phyloP scores from a whole-genome alignment of 2,329 filamentous ascomycete species.

The Microascus cirrosus region DNA sequence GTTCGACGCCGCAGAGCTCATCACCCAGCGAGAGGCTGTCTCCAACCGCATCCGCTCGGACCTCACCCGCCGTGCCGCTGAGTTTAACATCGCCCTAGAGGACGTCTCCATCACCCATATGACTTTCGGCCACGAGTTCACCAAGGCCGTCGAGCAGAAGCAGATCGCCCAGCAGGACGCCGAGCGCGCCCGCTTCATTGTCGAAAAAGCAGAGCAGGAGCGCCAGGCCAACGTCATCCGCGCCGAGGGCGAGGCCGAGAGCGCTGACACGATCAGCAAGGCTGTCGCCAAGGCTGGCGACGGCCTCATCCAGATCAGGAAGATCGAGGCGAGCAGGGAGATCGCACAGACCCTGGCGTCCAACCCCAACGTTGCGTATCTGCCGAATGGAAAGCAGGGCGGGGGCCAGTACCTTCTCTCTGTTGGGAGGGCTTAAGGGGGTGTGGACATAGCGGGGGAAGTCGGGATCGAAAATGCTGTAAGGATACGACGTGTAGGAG shows the following conservation, averaged over 20 bases:
- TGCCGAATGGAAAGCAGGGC: slow-evolving; percentile 63
- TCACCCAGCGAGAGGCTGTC: slow-evolving; percentile 96
- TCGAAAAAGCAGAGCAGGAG: slow-evolving; percentile 98
- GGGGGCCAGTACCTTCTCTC: slow-evolving; percentile 43
- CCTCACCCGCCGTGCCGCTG: slow-evolving; percentile 79
- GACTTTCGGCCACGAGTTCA: slow-evolving; percentile 99
- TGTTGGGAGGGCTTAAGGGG: slow-evolving; percentile 29
- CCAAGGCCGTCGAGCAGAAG: slow-evolving; percentile 97
- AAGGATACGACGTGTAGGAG: slow-evolving; percentile 2
- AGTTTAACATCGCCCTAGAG: slow-evolving; percentile 98
- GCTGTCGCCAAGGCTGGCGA: slow-evolving; percentile 89
- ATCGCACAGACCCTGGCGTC: slow-evolving; percentile 80
- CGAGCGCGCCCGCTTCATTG: slow-evolving; percentile 92
- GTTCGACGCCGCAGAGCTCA: slow-evolving; percentile 96
- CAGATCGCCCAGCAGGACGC: slow-evolving; percentile 99
- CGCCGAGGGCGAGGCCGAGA: slow-evolving; percentile 95
- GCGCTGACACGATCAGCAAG: slow-evolving; percentile 87
- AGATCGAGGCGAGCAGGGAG: slow-evolving; percentile 93
- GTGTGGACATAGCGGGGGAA: background rate
- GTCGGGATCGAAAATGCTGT: background rate
- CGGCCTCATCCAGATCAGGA: slow-evolving; percentile 87
- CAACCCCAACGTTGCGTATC: slow-evolving; percentile 93
- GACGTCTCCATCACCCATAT: slow-evolving; percentile 99
- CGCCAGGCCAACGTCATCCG: slow-evolving; percentile 97
- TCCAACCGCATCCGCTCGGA: slow-evolving; percentile 88